Conservation (phyloP, 805 yeast genomes). For the Metschnikowia aberdeeniae region DNA sequence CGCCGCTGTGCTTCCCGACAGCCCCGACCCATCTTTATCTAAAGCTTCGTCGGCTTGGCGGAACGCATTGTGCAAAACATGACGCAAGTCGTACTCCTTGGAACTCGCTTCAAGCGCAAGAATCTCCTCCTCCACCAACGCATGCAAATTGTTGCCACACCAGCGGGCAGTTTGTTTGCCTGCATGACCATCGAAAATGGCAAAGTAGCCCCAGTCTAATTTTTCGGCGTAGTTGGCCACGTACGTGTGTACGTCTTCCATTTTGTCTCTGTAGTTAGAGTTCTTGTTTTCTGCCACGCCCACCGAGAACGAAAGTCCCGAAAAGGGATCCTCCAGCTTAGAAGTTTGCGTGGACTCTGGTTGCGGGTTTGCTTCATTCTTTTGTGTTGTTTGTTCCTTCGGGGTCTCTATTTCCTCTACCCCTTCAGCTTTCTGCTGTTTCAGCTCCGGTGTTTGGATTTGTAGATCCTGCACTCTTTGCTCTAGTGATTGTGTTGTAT, state of each 20-base stretch:
- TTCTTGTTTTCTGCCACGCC: conserved; percentile 94
- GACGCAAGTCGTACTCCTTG: conserved; percentile 49
- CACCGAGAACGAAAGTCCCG: conserved; percentile 66
- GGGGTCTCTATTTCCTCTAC: too few species aligned
- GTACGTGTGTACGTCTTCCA: conserved; percentile 96
- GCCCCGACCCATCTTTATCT: conserved; percentile 55
- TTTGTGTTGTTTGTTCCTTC: too few species aligned
- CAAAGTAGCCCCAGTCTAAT: conserved; percentile 92
- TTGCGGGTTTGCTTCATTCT: background rate
- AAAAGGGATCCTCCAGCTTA: conserved; percentile 38
- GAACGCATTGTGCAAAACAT: conserved; percentile 65
- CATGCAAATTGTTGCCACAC: conserved; percentile 86
- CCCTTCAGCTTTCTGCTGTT: too few species aligned
- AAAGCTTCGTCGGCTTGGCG: conserved; percentile 70
- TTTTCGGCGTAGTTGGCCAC: conserved; percentile 90
- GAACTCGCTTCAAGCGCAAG: conserved; percentile 22
- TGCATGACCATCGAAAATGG: conserved; percentile 95
- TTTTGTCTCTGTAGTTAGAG: conserved; percentile 70
- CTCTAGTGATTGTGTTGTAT: too few species aligned
- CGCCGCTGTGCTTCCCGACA: conserved; percentile 93
- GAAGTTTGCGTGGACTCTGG: background rate
- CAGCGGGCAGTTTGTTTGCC: conserved; percentile 90
- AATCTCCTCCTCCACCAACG: conserved; percentile 57
- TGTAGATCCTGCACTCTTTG: too few species aligned
- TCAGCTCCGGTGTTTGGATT: too few species aligned